phyloP scores from a whole-genome alignment of 2,329 filamentous ascomycete species.

The Trichoderma guizhouense region DNA sequence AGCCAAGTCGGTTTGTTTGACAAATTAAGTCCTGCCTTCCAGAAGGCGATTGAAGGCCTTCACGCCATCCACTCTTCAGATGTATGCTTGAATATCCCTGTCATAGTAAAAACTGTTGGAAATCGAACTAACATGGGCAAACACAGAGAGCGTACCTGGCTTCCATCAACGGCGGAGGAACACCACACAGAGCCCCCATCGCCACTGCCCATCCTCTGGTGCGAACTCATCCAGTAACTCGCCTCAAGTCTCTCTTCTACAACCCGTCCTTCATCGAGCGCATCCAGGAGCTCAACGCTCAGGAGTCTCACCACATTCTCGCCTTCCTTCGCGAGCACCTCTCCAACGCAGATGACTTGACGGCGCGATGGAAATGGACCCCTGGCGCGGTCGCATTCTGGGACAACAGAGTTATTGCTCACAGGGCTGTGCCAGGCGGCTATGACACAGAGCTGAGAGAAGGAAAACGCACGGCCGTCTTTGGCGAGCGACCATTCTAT shows the following conservation, averaged over 20 bases:
- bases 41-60: conserved; percentile 15
- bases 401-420: conserved; percentile 18
- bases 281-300: conserved; percentile 16
- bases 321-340: conserved; percentile 19
- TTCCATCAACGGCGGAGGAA: conserved; percentile 18
- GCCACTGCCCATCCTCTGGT: conserved; percentile 17
- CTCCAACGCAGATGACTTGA: conserved; percentile 16
- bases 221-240: conserved; percentile 17
- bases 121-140: not conserved
- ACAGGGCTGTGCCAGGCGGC: conserved; percentile 16
- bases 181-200: conserved; percentile 17
- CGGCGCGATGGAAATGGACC: conserved; percentile 18
- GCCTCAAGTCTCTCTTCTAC: conserved; percentile 15
- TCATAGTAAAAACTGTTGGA: not conserved
- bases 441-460: conserved; percentile 16
- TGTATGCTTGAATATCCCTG: not conserved
- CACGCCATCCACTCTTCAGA: conserved; percentile 17
- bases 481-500: conserved; percentile 17
- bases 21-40: conserved; percentile 15
- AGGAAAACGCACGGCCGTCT: conserved; percentile 15
- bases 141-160: conserved; percentile 14
- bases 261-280: conserved; percentile 16
- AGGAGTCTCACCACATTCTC: conserved; percentile 18
- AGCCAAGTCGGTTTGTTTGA: conserved; percentile 16
- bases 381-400: conserved; percentile 17